Evolutionary conservation across 192 early-diverging fungal genomes (phyloP), one percentile per base, ranked within the genome.

Genomic region (Entomortierella chlamydospora): DNA sequence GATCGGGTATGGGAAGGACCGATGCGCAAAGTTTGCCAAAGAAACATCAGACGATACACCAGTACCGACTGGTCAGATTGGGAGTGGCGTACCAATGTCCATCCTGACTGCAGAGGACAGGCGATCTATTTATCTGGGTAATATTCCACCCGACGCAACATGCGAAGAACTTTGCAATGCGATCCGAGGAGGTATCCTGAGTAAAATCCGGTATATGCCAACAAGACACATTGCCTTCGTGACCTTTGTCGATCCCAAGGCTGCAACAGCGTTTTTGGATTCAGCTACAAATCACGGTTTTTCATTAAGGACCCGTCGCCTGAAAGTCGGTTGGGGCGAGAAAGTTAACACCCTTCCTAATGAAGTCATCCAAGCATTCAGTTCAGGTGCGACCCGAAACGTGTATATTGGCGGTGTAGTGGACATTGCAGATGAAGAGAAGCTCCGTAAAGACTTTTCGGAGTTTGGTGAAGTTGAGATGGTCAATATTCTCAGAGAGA

Each of bases 401-500:
- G 94, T 95, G 18, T 92, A 95, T 81, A 83, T 96, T 64, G 93
- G 93, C 9, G 84, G 85, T 45, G 82, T 95, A 13, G 90, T 91
- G 57, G 88, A 85, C 0, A 56, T 51, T 9, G 85, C 93, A 8
- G 87, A 84, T 17, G 92, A 90, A 59, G 92, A 94, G 20, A 86
- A 87, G 33, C 85, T 97, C 20, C 85, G 87, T 15, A 64, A 79
- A 39, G 95, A 97, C 67, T 97, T 97, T 81, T 61, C 83, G 9
- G 85, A 90, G 42, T 97, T 90, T 86, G 95, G 95, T n/a, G 94
- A 96, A 57, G 92, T 96, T 51, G 95, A 97, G 72, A 58, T 93
- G 54, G 87, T 97, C 57, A 94, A 96, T 83, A 90, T 94, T 12
- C 81, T 96, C 17, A 82, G 82, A 57, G 94, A 95, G 42, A 96